Conservation (phyloP, 2,329 filamentous ascomycete genomes). For the Hypoxylon sp. region DNA sequence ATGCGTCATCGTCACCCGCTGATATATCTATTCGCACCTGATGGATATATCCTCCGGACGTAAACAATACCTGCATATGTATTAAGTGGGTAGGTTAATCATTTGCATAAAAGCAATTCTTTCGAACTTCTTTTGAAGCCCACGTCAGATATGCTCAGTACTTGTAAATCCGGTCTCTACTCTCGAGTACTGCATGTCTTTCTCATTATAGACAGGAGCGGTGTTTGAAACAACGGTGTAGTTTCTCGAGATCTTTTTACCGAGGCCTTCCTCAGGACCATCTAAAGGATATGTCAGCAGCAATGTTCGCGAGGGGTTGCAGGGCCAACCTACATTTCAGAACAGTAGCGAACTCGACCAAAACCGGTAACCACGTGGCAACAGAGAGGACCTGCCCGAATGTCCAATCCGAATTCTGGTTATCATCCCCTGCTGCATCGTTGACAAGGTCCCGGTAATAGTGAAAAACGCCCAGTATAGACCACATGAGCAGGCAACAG, state of each 20-base stretch:
- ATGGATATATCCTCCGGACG: too few species aligned
- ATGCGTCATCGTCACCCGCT: too few species aligned
- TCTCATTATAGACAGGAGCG: background rate
- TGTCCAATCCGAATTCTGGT: slow-evolving; percentile 51
- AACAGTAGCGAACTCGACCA: slow-evolving; percentile 50
- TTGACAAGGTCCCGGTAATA: slow-evolving; percentile 45
- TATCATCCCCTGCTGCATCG: slow-evolving; percentile 31
- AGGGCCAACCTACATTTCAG: slow-evolving; percentile 48
- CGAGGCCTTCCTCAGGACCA: slow-evolving; percentile 28
- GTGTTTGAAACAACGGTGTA: slow-evolving; percentile 12
- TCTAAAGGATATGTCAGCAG: slow-evolving; percentile 18
- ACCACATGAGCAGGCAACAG: slow-evolving; percentile 51
- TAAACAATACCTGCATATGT: too few species aligned
- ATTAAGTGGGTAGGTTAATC: background rate
- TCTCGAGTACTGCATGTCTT: slow-evolving; percentile 7
- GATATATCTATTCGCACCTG: too few species aligned
- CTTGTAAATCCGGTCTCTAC: slow-evolving; percentile 2
- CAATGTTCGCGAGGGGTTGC: background rate
- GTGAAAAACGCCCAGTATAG: slow-evolving; percentile 50
- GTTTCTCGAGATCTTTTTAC: slow-evolving; percentile 22
- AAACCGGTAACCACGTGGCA: slow-evolving; percentile 52
- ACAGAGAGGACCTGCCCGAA: slow-evolving; percentile 54
- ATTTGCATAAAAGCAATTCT: background rate
- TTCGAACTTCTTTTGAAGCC: background rate
- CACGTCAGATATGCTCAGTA: background rate